Base-by-base conservation (phyloP, 371 early-diverging fungal genomes). In the Circinella minor region DNA sequence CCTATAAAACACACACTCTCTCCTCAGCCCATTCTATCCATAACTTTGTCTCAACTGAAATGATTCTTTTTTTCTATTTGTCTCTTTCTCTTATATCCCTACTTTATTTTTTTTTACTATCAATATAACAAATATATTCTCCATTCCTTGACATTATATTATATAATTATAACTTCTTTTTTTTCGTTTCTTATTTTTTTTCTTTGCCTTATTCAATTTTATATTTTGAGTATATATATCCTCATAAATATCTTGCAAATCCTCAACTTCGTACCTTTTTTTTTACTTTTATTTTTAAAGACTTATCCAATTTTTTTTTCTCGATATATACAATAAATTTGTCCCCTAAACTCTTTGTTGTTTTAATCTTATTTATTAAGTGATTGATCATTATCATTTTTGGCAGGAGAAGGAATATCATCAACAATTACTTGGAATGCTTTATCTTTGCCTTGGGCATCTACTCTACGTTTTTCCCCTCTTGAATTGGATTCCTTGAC, bases 401-500 rank as follows among this genome's bases (percentile, higher is more conserved):
- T 15, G 27, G 80, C 11, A 43, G 43, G 6, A 43, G 43, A 43
- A 43, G 43, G 75, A 48, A 76, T 75, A 63, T 82, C 27, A 27
- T 27, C 82, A 55, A 79, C 71, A 36, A 79, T 73, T 6, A 81
- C 79, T 59, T 79, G 74, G 36, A 81, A 81, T 7, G 77, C 81
- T 17, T 79, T 79, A 36, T 77, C 77, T 37, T 70, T 73, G 61
- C 79, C 79, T 62, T 69, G 67, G 38, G 80, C 78, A 47, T 80
- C 77, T 4, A 80, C 73, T 34, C 55, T 63, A 20, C 67, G 70
- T 46, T 75, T 72, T n/a, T 43, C 43, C 6, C 71, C 63, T 47
- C 49, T 65, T n/a, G 82, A 77, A 62, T 82, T 78, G 3, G 78
- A 80, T 63, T 76, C 80, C 59, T 80, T 83, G 49, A 83, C 77